Conservation (phyloP, 208 protist genomes). For the Leishmania gerbilli region DNA sequence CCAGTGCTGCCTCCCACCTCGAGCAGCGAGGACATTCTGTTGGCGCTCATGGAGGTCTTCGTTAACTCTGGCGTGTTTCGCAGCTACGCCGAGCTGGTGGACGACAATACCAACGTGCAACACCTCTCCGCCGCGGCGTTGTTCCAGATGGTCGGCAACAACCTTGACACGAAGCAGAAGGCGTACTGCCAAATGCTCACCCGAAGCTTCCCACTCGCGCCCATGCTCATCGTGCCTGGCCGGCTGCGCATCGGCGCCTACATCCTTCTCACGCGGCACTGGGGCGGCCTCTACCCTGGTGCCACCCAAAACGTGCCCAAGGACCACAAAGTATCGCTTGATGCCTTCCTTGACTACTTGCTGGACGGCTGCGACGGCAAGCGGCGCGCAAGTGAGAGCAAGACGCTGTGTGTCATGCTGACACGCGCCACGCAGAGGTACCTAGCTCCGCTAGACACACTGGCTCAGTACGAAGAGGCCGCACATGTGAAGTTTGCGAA, state of each 20-base stretch:
- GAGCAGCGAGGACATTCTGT: constrained; percentile 38
- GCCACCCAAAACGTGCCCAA: constrained; percentile 10
- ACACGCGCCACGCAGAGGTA: constrained; percentile 16
- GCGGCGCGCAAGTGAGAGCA: constrained; percentile 4
- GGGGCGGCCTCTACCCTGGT: constrained; percentile 22
- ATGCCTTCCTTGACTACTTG: constrained; percentile 30
- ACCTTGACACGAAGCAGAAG: constrained; percentile 28
- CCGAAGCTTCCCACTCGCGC: constrained; percentile 42
- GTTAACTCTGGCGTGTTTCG: constrained; percentile 42
- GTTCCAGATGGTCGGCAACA: constrained; percentile 20
- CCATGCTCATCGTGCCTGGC: constrained; percentile 38
- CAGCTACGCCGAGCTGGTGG: constrained; percentile 31
- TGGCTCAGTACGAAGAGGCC: constrained; percentile 27
- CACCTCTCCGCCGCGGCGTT: constrained; percentile 6
- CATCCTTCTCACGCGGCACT: constrained; percentile 31
- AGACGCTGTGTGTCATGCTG: constrained; percentile 11
- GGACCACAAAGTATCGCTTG: constrained; percentile 19
- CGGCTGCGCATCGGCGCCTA: constrained; percentile 48
- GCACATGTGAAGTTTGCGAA: constrained; percentile 1
- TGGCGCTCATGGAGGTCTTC: constrained; percentile 54
- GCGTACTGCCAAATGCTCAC: constrained; percentile 55
- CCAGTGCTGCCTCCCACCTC: constrained; percentile 41
- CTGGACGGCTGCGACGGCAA: constrained; percentile 23
- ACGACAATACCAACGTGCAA: background rate
- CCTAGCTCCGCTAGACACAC: constrained; percentile 18